These are phyloP conservation scores for Colletotrichum sp. DNA, from an alignment of 2,329 filamentous ascomycete species.

Conservation along the genomic window DNA sequence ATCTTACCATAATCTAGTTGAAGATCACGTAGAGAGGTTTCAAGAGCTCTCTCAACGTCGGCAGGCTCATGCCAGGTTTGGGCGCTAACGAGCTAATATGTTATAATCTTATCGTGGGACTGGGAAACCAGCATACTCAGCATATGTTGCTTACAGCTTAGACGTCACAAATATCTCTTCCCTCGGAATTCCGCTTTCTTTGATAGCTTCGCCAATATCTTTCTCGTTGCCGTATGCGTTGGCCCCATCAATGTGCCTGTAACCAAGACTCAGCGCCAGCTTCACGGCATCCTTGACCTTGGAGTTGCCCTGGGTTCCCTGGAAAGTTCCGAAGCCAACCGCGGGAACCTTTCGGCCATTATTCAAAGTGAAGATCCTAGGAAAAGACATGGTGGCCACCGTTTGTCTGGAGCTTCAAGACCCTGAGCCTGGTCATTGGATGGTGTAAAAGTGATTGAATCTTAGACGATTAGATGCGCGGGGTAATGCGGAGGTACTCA, in stretches of 20 bases:
- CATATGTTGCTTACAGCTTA: not conserved
- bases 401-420: not conserved
- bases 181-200: not conserved
- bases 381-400: not conserved
- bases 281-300: not conserved
- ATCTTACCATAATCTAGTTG: not conserved
- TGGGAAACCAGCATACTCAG: not conserved
- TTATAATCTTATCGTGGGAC: not conserved
- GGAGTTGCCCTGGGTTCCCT: not conserved
- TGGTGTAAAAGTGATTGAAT: not conserved
- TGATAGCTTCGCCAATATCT: not conserved
- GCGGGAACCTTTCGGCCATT: not conserved
- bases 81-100: not conserved
- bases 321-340: not conserved
- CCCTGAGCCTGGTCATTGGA: not conserved
- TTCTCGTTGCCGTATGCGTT: not conserved
- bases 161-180: not conserved
- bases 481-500: not conserved
- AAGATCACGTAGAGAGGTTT: not conserved
- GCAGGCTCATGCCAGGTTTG: not conserved
- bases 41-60: not conserved
- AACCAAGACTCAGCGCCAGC: not conserved
- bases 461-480: not conserved
- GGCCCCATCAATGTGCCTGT: not conserved
- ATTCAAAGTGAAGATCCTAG: not conserved